phyloP scores from a whole-genome alignment of 2,329 filamentous ascomycete species.

The Pestalotiopsis sp. region DNA sequence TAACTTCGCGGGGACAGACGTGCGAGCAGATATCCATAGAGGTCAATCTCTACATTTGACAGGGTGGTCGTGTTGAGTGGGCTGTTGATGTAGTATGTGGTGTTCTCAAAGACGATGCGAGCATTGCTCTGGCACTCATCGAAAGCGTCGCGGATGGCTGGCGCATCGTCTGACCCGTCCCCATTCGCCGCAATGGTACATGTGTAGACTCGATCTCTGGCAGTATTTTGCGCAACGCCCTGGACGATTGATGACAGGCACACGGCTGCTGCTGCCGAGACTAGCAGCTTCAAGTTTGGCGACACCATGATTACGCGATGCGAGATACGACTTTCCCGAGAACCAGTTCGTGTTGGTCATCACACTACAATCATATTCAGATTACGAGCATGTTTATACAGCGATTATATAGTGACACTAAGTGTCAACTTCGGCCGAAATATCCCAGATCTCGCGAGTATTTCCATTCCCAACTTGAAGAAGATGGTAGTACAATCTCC shows the following conservation, averaged over 20 bases:
- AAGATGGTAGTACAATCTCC: neutral
- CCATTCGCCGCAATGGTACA: neutral
- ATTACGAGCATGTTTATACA: neutral
- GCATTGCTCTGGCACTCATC: constrained; percentile 38
- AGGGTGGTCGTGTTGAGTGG: constrained; percentile 48
- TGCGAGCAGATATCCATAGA: constrained; percentile 40
- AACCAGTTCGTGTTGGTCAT: neutral
- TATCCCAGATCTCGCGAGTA: neutral
- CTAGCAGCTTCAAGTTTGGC: neutral
- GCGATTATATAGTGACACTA: neutral
- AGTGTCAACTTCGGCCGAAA: neutral
- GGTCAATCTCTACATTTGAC: constrained; percentile 44
- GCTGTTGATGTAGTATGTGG: constrained; percentile 45
- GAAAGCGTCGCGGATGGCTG: constrained; percentile 44
- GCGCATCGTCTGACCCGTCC: constrained; percentile 38
- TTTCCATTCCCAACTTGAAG: neutral
- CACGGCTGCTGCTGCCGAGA: neutral
- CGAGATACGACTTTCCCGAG: neutral
- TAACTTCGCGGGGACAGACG: constrained; percentile 40
- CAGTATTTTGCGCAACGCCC: neutral
- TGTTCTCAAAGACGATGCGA: constrained; percentile 41
- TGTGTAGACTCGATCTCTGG: neutral
- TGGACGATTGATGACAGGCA: neutral
- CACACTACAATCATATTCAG: neutral
- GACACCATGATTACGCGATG: neutral